Evolutionary conservation across 2,329 filamentous ascomycete genomes (phyloP).

Genomic region (Mollisia scopiformis): DNA sequence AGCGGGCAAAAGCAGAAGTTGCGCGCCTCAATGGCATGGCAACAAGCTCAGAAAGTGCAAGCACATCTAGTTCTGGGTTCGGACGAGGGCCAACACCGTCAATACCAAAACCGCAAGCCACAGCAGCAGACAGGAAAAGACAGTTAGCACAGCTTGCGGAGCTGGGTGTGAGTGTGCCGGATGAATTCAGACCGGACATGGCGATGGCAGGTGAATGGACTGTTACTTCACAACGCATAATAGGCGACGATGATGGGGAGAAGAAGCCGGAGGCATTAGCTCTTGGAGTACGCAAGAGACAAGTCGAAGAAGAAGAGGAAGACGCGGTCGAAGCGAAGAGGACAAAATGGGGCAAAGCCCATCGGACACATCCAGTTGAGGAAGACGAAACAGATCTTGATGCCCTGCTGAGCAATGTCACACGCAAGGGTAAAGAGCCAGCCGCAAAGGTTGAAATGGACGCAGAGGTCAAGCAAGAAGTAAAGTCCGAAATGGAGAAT

Average conservation of each 20-base stretch:
- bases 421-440: constrained; percentile 30
- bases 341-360: constrained; percentile 43
- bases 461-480: constrained; percentile 23
- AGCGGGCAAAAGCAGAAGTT: constrained; percentile 81
- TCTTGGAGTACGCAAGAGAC: constrained; percentile 65
- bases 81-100: constrained; percentile 31
- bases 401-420: constrained; percentile 37
- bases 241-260: constrained; percentile 46
- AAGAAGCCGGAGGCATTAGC: constrained; percentile 46
- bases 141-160: constrained; percentile 88
- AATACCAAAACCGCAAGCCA: constrained; percentile 36
- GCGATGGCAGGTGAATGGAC: constrained; percentile 91
- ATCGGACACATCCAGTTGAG: constrained; percentile 38
- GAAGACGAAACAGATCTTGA: constrained; percentile 42
- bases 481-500: constrained; percentile 17
- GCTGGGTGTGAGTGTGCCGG: constrained; percentile 83
- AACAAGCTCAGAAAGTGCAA: constrained; percentile 41
- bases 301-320: constrained; percentile 60
- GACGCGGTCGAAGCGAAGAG: constrained; percentile 64
- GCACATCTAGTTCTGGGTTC: constrained; percentile 29
- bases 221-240: constrained; percentile 48
- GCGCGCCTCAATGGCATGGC: constrained; percentile 83
- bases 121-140: constrained; percentile 71
- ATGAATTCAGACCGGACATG: constrained; percentile 77
- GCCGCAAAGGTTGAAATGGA: constrained; percentile 27